Base-by-base conservation (phyloP, 208 protist species). In the Trypanosoma conorhini region DNA sequence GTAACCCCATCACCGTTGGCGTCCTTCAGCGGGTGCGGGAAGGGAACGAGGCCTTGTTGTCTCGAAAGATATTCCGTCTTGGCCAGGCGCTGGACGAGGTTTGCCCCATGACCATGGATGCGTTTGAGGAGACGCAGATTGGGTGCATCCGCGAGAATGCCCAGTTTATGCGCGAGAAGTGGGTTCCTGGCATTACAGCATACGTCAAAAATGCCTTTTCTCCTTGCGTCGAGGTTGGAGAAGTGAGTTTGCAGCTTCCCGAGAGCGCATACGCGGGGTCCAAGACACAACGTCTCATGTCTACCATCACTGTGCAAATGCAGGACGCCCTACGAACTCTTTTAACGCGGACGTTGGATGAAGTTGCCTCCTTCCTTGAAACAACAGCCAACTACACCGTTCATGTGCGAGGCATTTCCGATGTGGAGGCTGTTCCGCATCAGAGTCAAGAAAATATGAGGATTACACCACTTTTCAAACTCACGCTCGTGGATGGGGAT, bases 281-380 rank as follows among this genome's bases (percentile, higher is more conserved):
- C 52, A 99, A 98, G 69, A 95, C 98, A 9, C 94, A 98, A 72
- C 79, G 88, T 15, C 92, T 98, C 67, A 81, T 99, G 77, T 83
- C 67, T 55, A 86, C 83, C 40, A 75, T 99, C 57, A 92, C 92
- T 62, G 78, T 96, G 35, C 86, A 97, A 72, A 99, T 99, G 98
- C 82, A 98, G 75, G 93, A 97, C 67, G 70, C 87, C 0, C 72
- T 98, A 31, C 81, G 82, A 63, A 80, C 85, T 70, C 72, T 95
- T 33, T 70, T 96, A 33, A 87, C 81, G 46, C 80, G 70, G 24
- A 79, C 74, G 10, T 70, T 97, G 19, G 76, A 90, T 77, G 81
- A 85, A 31, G 95, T 96, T 70, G 81, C 83, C n/a, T 82, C 83
- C 54, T 96, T 94, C 67, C 64, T 98, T 38, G 90, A 97, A 72